phyloP scores from a whole-genome alignment of 2,329 filamentous ascomycete genomes.

The Pseudonectria foliicola region DNA sequence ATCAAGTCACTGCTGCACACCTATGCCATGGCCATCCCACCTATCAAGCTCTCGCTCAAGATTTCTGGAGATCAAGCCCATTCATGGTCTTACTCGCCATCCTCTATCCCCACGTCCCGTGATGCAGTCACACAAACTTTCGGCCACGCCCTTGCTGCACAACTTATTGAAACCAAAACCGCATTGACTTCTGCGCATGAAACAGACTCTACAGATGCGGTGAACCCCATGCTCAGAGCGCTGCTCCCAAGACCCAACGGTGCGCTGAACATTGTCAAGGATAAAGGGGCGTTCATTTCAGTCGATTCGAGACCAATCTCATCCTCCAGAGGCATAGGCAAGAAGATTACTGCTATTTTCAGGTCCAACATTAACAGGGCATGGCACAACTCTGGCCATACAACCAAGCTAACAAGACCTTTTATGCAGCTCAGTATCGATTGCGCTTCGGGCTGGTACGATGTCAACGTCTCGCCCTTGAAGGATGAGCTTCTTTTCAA shows the following conservation, averaged over 20 bases:
- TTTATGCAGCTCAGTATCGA: slow-evolving; percentile 59
- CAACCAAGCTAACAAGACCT: slow-evolving; percentile 35
- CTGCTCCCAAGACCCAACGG: slow-evolving; percentile 49
- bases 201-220: neutral
- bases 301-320: slow-evolving; percentile 62
- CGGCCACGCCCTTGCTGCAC: slow-evolving; percentile 46
- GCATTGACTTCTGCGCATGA: neutral
- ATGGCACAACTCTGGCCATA: slow-evolving; percentile 15
- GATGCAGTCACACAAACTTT: slow-evolving; percentile 58
- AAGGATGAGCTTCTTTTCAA: slow-evolving; percentile 68
- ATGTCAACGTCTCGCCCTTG: slow-evolving; percentile 62
- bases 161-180: slow-evolving; percentile 42
- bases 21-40: slow-evolving; percentile 60
- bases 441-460: slow-evolving; percentile 58
- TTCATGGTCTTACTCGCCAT: slow-evolving; percentile 56
- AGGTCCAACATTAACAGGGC: slow-evolving; percentile 38
- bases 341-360: slow-evolving; percentile 50
- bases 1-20: slow-evolving; percentile 55
- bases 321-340: slow-evolving; percentile 46
- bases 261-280: slow-evolving; percentile 33
- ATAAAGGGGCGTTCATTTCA: slow-evolving; percentile 54
- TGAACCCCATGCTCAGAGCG: slow-evolving; percentile 24
- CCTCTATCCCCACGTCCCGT: slow-evolving; percentile 37
- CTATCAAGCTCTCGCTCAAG: slow-evolving; percentile 53
- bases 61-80: slow-evolving; percentile 47